Percentiles rank a stretch among this genome's conserved stretches.
These are phyloP conservation scores for Phaeosphaeriaceae sp. DNA, from an alignment of 2,329 filamentous ascomycete genomes.

Conservation along the genomic window DNA sequence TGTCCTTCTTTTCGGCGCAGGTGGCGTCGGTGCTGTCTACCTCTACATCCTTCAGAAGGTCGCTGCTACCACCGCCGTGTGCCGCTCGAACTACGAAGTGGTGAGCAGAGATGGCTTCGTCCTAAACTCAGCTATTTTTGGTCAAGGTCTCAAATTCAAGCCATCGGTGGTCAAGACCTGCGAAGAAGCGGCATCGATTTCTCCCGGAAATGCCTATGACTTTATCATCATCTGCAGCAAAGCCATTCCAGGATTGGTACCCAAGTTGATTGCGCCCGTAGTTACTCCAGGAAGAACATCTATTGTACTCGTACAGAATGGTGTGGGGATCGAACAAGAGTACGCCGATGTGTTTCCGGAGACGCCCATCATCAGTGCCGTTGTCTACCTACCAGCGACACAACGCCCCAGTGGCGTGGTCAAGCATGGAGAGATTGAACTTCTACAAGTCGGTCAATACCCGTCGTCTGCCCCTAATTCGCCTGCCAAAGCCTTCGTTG, in stretches of 20 bases:
- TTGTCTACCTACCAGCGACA: constrained; percentile 63
- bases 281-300: constrained; percentile 54
- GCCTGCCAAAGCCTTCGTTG: constrained; percentile 45
- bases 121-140: constrained; percentile 51
- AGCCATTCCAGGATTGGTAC: constrained; percentile 51
- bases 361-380: constrained; percentile 64
- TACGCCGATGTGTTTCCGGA: constrained; percentile 59
- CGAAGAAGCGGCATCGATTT: constrained; percentile 42
- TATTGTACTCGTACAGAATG: constrained; percentile 69
- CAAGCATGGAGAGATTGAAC: constrained; percentile 56
- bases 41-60: constrained; percentile 52
- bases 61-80: constrained; percentile 53
- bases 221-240: constrained; percentile 59
- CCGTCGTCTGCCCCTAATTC: constrained; percentile 41
- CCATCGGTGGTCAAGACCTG: constrained; percentile 47
- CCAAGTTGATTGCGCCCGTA: constrained; percentile 50
- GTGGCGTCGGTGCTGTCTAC: constrained; percentile 54
- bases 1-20: constrained; percentile 53
- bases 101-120: constrained; percentile 52
- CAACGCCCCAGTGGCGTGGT: constrained; percentile 60
- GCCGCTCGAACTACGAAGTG: constrained; percentile 55
- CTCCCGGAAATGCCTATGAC: constrained; percentile 47
- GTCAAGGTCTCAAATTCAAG: constrained; percentile 41
- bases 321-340: constrained; percentile 66
- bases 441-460: constrained; percentile 60